phyloP scores from a whole-genome alignment of 2,329 filamentous ascomycete species.

The Xylariaceae sp. region DNA sequence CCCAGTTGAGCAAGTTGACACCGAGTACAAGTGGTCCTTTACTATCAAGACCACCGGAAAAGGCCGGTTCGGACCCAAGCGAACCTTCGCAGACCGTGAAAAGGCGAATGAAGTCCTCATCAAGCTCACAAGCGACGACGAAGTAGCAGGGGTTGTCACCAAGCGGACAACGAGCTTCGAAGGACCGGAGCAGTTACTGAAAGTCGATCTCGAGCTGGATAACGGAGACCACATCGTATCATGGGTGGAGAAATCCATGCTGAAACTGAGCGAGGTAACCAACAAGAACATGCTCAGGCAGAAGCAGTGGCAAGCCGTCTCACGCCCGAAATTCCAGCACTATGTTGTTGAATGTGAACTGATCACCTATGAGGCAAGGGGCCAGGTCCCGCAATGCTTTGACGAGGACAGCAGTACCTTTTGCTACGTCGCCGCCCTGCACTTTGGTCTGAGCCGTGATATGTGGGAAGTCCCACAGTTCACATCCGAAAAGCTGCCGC shows the following conservation, averaged over 20 bases:
- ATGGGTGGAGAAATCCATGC: constrained; percentile 21
- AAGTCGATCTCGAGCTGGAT: constrained; percentile 14
- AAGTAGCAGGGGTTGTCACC: constrained; percentile 9
- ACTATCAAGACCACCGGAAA: constrained; percentile 9
- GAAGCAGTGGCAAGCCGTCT: constrained; percentile 14
- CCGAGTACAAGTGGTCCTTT: constrained; percentile 10
- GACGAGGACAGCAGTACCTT: background rate
- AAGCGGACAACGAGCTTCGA: constrained; percentile 10
- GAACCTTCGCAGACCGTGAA: constrained; percentile 16
- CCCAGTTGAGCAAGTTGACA: constrained; percentile 2
- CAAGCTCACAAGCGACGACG: constrained; percentile 8
- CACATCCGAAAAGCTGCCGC: constrained; percentile 13
- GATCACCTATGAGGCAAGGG: constrained; percentile 3
- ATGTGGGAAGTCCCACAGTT: constrained; percentile 6
- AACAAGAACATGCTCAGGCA: constrained; percentile 1
- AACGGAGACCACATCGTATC: constrained; percentile 15
- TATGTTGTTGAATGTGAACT: constrained; percentile 24
- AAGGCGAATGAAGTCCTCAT: constrained; percentile 20
- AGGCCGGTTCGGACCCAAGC: background rate
- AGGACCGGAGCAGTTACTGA: constrained; percentile 13
- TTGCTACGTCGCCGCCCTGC: background rate
- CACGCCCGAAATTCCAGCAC: constrained; percentile 14
- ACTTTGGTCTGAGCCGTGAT: background rate
- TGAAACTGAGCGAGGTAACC: constrained; percentile 7
- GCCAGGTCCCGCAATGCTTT: background rate